These are phyloP conservation scores for Fusarium sp. DNA, from an alignment of 2,329 filamentous ascomycete species.

Conservation along the genomic window DNA sequence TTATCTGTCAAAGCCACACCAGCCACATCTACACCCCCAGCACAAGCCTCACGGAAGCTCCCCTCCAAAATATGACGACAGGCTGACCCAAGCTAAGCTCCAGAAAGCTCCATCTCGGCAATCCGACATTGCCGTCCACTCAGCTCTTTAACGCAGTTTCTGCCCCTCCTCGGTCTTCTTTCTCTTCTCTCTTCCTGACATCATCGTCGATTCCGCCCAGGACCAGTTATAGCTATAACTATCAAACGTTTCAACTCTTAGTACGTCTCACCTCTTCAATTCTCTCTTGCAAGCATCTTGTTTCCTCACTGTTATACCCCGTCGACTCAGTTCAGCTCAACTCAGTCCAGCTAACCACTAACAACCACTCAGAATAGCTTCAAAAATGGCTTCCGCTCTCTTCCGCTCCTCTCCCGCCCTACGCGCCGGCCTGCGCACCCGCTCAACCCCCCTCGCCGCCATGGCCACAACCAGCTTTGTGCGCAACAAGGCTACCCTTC, in stretches of 20 bases:
- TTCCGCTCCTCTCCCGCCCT: slow-evolving; percentile 75
- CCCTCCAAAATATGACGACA: slow-evolving; percentile 46
- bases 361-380: slow-evolving; percentile 20
- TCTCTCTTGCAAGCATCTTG: background rate
- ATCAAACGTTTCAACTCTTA: background rate
- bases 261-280: slow-evolving; percentile 11
- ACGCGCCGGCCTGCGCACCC: slow-evolving; percentile 77
- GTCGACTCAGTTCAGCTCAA: background rate
- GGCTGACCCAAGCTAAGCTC: slow-evolving; percentile 39
- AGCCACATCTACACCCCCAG: slow-evolving; percentile 9
- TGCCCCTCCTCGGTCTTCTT: slow-evolving; percentile 27
- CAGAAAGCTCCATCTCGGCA: slow-evolving; percentile 39
- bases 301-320: background rate
- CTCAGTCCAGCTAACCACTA: slow-evolving; percentile 10
- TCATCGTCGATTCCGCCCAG: slow-evolving; percentile 39
- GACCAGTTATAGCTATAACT: slow-evolving; percentile 1
- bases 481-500: slow-evolving; percentile 90
- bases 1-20: slow-evolving; percentile 1
- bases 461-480: slow-evolving; percentile 80
- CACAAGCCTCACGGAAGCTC: slow-evolving; percentile 17
- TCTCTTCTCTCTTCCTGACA: slow-evolving; percentile 41
- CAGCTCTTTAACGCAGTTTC: slow-evolving; percentile 26
- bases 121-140: slow-evolving; percentile 41
- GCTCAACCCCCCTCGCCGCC: slow-evolving; percentile 69
- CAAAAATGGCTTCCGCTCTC: slow-evolving; percentile 78